These are phyloP conservation scores for Volvox africanus DNA, from an alignment of 139 green algal species.

Conservation along the genomic window DNA sequence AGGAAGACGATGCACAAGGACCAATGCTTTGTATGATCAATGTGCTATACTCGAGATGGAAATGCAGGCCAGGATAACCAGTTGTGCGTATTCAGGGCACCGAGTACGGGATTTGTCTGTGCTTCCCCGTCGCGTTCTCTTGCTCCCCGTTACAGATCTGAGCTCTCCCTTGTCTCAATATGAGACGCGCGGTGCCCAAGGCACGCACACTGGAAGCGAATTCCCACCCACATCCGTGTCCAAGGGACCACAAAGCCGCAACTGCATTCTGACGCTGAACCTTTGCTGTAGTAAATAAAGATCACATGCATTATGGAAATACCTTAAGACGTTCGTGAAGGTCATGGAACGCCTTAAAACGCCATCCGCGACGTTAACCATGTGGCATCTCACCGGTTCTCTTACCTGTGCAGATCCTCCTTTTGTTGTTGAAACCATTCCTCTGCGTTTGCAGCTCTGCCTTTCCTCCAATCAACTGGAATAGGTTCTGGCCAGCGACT, in stretches of 20 bases:
- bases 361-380: background rate
- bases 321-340: background rate
- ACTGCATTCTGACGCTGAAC: background rate
- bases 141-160: no score
- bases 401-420: conserved; percentile 1
- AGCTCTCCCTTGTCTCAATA: no score
- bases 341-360: background rate
- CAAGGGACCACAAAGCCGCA: background rate
- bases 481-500: background rate
- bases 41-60: no score
- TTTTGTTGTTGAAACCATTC: conserved; percentile 23
- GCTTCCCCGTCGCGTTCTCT: no score
- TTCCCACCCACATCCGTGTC: no score
- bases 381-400: background rate
- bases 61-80: no score
- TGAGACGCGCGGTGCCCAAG: no score
- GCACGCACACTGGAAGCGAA: no score
- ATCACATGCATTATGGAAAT: background rate
- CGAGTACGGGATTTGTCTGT: no score
- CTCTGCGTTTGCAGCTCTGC: conserved; percentile 1
- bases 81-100: no score
- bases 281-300: background rate
- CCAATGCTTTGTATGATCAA: no score
- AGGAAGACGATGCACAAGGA: no score
- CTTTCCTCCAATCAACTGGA: conserved; percentile 20